A percentile compares a stretch with the other conserved stretches of the same genome.
phyloP scores from a whole-genome alignment of 164 flowering plant species.

The Paratinospora sagittata region DNA sequence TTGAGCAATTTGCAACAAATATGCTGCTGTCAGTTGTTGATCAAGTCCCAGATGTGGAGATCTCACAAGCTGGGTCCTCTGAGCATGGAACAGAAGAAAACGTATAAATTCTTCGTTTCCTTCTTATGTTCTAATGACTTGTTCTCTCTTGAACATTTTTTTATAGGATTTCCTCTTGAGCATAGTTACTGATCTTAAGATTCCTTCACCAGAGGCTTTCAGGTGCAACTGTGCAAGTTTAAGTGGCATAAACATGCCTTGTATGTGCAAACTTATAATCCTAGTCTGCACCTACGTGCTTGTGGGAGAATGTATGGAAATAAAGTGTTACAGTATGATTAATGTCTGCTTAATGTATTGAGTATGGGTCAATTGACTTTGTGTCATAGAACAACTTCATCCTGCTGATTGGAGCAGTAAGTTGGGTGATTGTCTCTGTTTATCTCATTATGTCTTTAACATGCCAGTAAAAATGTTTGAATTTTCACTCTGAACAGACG shows the following conservation, averaged over 20 bases:
- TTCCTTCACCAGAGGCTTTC: background rate
- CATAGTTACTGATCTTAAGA: background rate
- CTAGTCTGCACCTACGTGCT: background rate
- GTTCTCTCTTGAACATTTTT: background rate
- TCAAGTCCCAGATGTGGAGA: slow-evolving; percentile 34
- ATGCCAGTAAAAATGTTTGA: slow-evolving; percentile 1
- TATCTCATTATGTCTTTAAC: background rate
- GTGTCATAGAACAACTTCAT: background rate
- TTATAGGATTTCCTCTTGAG: background rate
- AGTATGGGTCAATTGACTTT: background rate
- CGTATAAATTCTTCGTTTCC: slow-evolving; percentile 29
- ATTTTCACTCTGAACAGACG: background rate
- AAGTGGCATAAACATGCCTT: background rate
- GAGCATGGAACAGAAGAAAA: slow-evolving; percentile 47
- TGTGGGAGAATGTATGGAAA: background rate
- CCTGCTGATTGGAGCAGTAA: too few relatives aligned
- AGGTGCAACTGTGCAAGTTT: background rate
- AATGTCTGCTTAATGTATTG: background rate
- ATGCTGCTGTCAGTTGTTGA: slow-evolving; percentile 74
- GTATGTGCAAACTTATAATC: background rate
- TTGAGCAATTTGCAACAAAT: slow-evolving; percentile 76
- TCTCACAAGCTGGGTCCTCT: slow-evolving; percentile 27
- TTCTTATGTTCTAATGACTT: background rate
- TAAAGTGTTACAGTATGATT: too few relatives aligned
- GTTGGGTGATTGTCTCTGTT: background rate